A percentile compares a stretch with the other conserved stretches of the same genome.
Conservation (phyloP, 139 green algal species). For the Picochlorum sp. region DNA sequence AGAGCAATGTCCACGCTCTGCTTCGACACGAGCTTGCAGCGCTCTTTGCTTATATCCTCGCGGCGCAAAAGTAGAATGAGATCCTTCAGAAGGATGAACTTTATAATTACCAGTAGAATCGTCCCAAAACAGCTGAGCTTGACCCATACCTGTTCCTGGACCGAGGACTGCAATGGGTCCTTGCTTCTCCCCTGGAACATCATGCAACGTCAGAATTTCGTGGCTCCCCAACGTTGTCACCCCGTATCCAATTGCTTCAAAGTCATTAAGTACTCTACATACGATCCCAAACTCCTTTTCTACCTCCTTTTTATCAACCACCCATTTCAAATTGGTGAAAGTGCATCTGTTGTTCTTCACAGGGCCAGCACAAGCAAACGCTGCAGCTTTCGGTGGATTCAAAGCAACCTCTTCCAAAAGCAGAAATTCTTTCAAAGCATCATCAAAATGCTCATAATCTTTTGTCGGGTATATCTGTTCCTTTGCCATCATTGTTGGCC, state of each 20-base stretch:
- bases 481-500: slow-evolving; percentile 9
- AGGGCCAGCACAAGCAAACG: slow-evolving; percentile 70
- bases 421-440: slow-evolving; percentile 2
- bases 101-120: slow-evolving; percentile 21
- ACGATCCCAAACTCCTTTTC: slow-evolving; percentile 34
- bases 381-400: slow-evolving; percentile 21
- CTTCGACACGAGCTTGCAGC: slow-evolving; percentile 55
- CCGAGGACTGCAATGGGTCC: slow-evolving; percentile 74
- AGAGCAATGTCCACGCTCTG: slow-evolving; percentile 62
- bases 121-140: slow-evolving; percentile 82
- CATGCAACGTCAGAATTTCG: slow-evolving; percentile 54
- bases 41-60: slow-evolving; percentile 73
- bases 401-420: neutral
- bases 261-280: slow-evolving; percentile 77
- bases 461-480: slow-evolving; percentile 16
- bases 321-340: slow-evolving; percentile 88
- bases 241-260: slow-evolving; percentile 87
- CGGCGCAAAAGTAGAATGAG: slow-evolving; percentile 76
- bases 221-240: slow-evolving; percentile 44
- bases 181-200: slow-evolving; percentile 28
- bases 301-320: slow-evolving; percentile 52
- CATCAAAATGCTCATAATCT: slow-evolving; percentile 16
- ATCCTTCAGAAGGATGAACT: slow-evolving; percentile 56
- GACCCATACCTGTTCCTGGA: slow-evolving; percentile 83
- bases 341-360: slow-evolving; percentile 58